Evolutionary conservation across 148 eudicot species (phyloP).

Genomic region (Rhododendron williamsianum): DNA sequence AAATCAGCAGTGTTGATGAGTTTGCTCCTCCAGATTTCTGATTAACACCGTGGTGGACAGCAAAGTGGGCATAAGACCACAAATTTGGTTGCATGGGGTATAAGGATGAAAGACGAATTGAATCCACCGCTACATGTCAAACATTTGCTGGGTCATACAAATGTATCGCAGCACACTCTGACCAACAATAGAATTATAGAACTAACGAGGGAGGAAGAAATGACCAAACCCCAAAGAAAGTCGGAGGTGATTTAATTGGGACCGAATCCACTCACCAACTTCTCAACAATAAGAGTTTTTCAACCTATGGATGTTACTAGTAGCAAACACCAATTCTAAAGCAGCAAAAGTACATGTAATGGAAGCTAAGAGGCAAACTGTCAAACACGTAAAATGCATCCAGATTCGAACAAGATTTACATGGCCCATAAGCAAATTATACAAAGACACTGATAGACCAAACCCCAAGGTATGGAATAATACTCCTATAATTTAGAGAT

Average conservation of each 20-base stretch:
- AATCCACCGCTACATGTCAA: not conserved
- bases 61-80: not conserved
- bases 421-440: not conserved
- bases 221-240: not conserved
- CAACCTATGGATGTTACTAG: not conserved
- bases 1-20: not conserved
- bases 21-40: not conserved
- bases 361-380: too few species aligned
- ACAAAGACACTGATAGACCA: too few species aligned
- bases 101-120: not conserved
- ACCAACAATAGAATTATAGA: not conserved
- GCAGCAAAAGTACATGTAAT: too few species aligned
- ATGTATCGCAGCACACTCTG: not conserved
- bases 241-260: not conserved
- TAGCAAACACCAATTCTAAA: too few species aligned
- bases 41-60: not conserved
- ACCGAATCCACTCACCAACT: not conserved
- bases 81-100: not conserved
- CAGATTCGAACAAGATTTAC: too few species aligned
- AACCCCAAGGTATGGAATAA: too few species aligned
- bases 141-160: not conserved
- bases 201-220: not conserved
- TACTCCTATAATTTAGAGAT: too few species aligned
- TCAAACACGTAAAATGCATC: too few species aligned
- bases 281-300: not conserved